Evolutionary conservation across 139 green algal species (phyloP).

Genomic region (Closterium sp.): DNA sequence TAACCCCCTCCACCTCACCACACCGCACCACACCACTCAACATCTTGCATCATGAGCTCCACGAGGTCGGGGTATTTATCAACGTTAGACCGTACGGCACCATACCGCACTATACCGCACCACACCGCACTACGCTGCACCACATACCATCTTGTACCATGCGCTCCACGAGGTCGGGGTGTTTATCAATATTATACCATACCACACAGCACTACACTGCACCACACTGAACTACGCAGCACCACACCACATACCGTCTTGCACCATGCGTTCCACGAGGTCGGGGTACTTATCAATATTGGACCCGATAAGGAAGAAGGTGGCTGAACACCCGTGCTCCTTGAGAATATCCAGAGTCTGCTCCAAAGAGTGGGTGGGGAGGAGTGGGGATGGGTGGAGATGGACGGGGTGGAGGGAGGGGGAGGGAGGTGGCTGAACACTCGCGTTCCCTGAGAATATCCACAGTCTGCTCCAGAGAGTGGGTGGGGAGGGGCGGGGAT

Average conservation of each 20-base stretch:
- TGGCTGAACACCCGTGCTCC: conserved; percentile 26
- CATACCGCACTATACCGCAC: not conserved
- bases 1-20: too few relatives aligned
- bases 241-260: too few relatives aligned
- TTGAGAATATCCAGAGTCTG: conserved; percentile 28
- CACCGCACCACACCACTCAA: not conserved
- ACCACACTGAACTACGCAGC: too few relatives aligned
- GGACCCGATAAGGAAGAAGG: conserved; percentile 38
- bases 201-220: too few relatives aligned
- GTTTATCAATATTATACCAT: too few relatives aligned
- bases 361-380: not conserved
- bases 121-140: not conserved
- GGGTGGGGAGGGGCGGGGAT: too few relatives aligned
- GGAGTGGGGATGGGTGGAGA: too few relatives aligned
- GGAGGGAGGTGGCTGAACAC: conserved; percentile 38
- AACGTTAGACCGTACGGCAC: too few relatives aligned
- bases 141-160: not conserved
- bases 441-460: conserved; percentile 19
- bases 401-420: too few relatives aligned
- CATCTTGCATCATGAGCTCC: too few relatives aligned
- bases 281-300: conserved; percentile 41
- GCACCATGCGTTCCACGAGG: conserved; percentile 23
- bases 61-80: too few relatives aligned
- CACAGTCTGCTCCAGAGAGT: not conserved
- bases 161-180: too few relatives aligned